A percentile compares a stretch with the other conserved stretches of the same genome.
These are phyloP conservation scores for Pseudogymnoascus sp. DNA, from an alignment of 2,329 filamentous ascomycete genomes.

Conservation along the genomic window DNA sequence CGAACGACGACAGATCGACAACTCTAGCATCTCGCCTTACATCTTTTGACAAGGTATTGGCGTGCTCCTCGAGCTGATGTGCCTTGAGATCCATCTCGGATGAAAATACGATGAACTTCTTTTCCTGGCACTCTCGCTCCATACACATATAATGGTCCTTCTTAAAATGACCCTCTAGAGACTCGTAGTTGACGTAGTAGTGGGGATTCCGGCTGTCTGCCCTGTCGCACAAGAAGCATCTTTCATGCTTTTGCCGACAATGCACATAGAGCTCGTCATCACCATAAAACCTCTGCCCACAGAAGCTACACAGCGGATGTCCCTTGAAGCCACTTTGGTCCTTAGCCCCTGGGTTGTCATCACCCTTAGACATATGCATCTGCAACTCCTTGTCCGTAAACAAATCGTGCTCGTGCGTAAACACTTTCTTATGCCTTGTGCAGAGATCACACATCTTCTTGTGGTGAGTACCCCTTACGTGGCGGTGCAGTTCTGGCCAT, in stretches of 20 bases:
- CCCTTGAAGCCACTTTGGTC: constrained; percentile 96
- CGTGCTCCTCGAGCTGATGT: constrained; percentile 81
- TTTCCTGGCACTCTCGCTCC: constrained; percentile 84
- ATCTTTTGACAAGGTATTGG: constrained; percentile 72
- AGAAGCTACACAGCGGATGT: constrained; percentile 92
- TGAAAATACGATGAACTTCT: constrained; percentile 96
- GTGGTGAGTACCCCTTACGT: constrained; percentile 75
- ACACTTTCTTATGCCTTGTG: constrained; percentile 92
- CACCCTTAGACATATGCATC: constrained; percentile 82
- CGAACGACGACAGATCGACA: constrained; percentile 83
- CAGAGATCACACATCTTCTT: constrained; percentile 92
- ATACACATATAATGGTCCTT: constrained; percentile 81
- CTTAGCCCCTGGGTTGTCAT: constrained; percentile 80
- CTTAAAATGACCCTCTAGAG: constrained; percentile 78
- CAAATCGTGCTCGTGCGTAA: constrained; percentile 94
- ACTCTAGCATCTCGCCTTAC: constrained; percentile 73
- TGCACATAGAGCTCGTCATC: constrained; percentile 92
- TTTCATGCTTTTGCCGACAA: constrained; percentile 88
- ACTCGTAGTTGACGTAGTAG: constrained; percentile 85
- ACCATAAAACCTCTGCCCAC: constrained; percentile 85
- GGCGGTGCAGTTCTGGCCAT: constrained; percentile 71
- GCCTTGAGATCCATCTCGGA: constrained; percentile 92
- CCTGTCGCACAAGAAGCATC: constrained; percentile 88
- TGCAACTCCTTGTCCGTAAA: constrained; percentile 76
- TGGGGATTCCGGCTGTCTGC: constrained; percentile 54